A percentile compares a stretch with the other conserved stretches of the same genome.
Evolutionary conservation across 768 basidiomycete species (phyloP).

Genomic region (Dictyophora rubrovolvata): DNA sequence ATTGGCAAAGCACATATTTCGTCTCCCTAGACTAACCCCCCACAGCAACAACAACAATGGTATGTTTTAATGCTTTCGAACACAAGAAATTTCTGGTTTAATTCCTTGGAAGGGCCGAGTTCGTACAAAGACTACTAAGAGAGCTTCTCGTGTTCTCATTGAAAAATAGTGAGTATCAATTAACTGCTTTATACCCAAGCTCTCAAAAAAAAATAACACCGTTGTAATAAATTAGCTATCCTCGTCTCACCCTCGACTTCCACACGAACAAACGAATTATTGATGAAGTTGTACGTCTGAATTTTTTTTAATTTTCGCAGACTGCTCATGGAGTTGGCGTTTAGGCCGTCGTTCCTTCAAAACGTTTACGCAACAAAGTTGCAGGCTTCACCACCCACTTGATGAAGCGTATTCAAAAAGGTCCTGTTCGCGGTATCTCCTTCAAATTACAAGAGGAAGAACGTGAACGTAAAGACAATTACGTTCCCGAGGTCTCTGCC

Average conservation of each 20-base stretch:
- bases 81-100: neutral
- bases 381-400: constrained; percentile 99
- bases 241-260: constrained; percentile 97
- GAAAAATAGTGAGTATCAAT: constrained; percentile 83
- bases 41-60: constrained; percentile 36
- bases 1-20: constrained; percentile 11
- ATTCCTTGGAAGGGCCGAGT: constrained; percentile 73
- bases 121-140: constrained; percentile 99
- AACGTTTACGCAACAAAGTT: constrained; percentile 99
- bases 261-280: constrained; percentile 99
- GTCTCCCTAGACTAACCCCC: constrained; percentile 20
- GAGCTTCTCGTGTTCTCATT: constrained; percentile 96
- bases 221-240: constrained; percentile 54
- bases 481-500: constrained; percentile 96
- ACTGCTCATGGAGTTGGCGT: neutral
- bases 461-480: constrained; percentile 98
- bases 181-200: neutral
- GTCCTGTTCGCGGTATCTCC: constrained; percentile 97
- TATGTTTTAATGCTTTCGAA: constrained; percentile 20
- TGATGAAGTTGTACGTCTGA: constrained; percentile 78
- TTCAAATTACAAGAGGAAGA: constrained; percentile 99
- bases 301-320: neutral
- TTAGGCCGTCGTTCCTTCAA: constrained; percentile 90
- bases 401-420: constrained; percentile 99
- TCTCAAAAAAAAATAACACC: neutral